These are phyloP conservation scores for Lasiodiplodia citricola DNA, from an alignment of 2,329 filamentous ascomycete species.

Conservation along the genomic window DNA sequence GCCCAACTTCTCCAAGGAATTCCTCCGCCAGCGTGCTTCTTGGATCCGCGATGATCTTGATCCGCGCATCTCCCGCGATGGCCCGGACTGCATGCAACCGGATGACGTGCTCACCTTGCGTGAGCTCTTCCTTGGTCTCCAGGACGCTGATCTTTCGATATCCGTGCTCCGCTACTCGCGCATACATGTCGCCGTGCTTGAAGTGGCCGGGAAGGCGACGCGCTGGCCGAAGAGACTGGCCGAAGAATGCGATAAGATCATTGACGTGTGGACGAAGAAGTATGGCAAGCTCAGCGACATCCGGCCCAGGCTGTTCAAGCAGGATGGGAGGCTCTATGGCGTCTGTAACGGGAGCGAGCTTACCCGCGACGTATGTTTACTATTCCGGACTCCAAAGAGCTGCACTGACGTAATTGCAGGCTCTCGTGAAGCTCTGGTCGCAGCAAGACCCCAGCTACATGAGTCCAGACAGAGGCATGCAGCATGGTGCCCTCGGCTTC, in stretches of 20 bases:
- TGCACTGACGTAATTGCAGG: constrained; percentile 30
- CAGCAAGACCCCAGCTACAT: constrained; percentile 39
- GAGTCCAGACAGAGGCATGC: constrained; percentile 39
- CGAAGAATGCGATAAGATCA: constrained; percentile 51
- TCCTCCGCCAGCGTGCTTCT: constrained; percentile 43
- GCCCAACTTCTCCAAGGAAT: constrained; percentile 6
- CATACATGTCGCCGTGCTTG: constrained; percentile 52
- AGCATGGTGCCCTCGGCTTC: constrained; percentile 51
- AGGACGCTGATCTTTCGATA: constrained; percentile 34
- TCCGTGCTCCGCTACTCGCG: constrained; percentile 49
- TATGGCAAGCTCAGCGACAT: constrained; percentile 48
- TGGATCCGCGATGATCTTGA: constrained; percentile 58
- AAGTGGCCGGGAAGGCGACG: constrained; percentile 52
- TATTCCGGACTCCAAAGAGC: constrained; percentile 29
- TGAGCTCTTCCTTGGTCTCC: constrained; percentile 42
- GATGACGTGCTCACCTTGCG: constrained; percentile 53
- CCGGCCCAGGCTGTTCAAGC: constrained; percentile 48
- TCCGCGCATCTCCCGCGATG: constrained; percentile 51
- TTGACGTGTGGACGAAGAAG: constrained; percentile 44
- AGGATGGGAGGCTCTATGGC: constrained; percentile 50
- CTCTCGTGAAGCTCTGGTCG: constrained; percentile 42
- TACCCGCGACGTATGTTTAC: constrained; percentile 42
- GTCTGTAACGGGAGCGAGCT: constrained; percentile 46
- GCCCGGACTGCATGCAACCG: constrained; percentile 47
- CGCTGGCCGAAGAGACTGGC: constrained; percentile 53